A percentile compares a stretch with the other conserved stretches of the same genome.
Conservation (phyloP, 2,329 filamentous ascomycete genomes). For the Fusarium penzigii region DNA sequence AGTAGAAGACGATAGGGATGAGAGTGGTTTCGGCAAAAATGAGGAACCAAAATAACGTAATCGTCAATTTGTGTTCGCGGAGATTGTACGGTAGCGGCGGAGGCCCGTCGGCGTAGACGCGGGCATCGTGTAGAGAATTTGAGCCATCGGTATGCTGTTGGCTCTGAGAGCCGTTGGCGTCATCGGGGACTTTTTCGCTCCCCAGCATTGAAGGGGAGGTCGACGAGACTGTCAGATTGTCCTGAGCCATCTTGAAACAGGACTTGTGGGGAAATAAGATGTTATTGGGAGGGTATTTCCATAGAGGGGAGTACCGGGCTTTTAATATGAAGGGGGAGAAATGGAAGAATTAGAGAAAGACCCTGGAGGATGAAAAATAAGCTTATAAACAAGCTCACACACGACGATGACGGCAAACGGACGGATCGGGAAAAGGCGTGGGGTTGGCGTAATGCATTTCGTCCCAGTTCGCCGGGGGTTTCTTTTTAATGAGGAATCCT, state of each 20-base stretch:
- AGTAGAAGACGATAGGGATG: slow-evolving; percentile 49
- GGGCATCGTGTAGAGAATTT: neutral
- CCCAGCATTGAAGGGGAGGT: neutral
- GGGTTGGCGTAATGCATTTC: neutral
- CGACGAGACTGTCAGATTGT: neutral
- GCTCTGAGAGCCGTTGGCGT: neutral
- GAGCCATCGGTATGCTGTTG: neutral
- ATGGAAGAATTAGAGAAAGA: neutral
- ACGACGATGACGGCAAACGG: neutral
- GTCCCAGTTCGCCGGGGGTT: too few relatives aligned
- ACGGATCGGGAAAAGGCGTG: neutral
- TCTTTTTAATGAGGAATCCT: too few relatives aligned
- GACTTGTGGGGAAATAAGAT: neutral
- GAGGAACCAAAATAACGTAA: slow-evolving; percentile 24
- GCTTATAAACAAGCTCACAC: neutral
- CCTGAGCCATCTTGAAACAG: neutral
- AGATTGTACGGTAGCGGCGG: slow-evolving; percentile 24
- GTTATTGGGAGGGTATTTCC: neutral
- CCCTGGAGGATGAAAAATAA: neutral
- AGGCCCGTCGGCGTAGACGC: neutral
- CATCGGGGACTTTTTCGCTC: neutral
- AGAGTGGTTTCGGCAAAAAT: slow-evolving; percentile 25
- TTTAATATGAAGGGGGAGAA: neutral
- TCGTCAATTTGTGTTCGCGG: slow-evolving; percentile 26
- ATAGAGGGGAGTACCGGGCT: neutral